Conservation (phyloP, 1,284 basidiomycete species). For the Cystobasidium slooffiae region DNA sequence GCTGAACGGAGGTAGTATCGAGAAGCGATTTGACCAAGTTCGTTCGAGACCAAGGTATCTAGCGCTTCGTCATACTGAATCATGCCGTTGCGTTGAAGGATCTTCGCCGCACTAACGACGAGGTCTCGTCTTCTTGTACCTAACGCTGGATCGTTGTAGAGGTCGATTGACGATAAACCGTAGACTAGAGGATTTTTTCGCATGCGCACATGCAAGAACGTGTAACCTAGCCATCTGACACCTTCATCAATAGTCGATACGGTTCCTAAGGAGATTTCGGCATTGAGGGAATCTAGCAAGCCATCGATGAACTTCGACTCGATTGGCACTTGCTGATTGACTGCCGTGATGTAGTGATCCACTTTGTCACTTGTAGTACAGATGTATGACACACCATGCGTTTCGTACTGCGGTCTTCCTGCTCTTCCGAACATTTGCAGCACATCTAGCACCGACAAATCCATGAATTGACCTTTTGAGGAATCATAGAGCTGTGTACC, state of each 20-base stretch:
- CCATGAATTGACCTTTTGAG: conserved; percentile 82
- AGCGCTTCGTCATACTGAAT: conserved; percentile 71
- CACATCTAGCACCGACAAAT: conserved; percentile 93
- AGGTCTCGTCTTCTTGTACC: conserved; percentile 75
- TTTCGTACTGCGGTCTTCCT: conserved; percentile 86
- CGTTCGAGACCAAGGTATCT: conserved; percentile 74
- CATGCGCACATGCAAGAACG: conserved; percentile 96
- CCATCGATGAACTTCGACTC: conserved; percentile 92
- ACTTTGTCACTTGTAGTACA: conserved; percentile 94
- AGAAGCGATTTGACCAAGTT: conserved; percentile 91
- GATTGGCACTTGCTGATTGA: conserved; percentile 74
- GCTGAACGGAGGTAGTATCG: conserved; percentile 91
- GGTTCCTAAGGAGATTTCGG: conserved; percentile 92
- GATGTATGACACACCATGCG: conserved; percentile 94
- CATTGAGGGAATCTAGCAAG: conserved; percentile 90
- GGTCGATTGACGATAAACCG: conserved; percentile 77
- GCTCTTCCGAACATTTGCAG: conserved; percentile 62
- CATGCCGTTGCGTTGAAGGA: conserved; percentile 80
- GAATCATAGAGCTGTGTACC: conserved; percentile 97
- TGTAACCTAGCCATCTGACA: conserved; percentile 95
- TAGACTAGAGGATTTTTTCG: conserved; percentile 88
- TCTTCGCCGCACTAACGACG: conserved; percentile 71
- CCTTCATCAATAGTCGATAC: conserved; percentile 86
- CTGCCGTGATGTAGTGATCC: conserved; percentile 70
- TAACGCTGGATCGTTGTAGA: conserved; percentile 76